A percentile compares a stretch with the other conserved stretches of the same genome.
These are phyloP conservation scores for Pholiota adiposa DNA, from an alignment of 1,284 basidiomycete genomes.

Conservation along the genomic window DNA sequence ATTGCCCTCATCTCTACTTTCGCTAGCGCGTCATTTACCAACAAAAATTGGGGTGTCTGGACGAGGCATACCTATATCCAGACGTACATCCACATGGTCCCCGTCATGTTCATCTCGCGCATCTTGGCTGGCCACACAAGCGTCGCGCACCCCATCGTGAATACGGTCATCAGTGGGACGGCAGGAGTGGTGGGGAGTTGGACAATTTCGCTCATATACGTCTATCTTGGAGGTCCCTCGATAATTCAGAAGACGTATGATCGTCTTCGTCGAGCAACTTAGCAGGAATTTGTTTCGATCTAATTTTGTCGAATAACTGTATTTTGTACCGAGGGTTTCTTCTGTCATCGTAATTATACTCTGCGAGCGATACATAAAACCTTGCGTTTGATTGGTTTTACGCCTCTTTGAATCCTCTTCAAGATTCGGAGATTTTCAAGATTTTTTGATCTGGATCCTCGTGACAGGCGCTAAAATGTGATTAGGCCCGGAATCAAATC, in stretches of 20 bases:
- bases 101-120: slow-evolving; percentile 1
- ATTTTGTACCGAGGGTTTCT: no score
- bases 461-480: neutral
- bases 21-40: neutral
- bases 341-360: no score
- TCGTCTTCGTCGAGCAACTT: neutral
- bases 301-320: no score
- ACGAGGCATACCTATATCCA: slow-evolving; percentile 14
- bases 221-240: neutral
- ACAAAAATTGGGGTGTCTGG: slow-evolving; percentile 14
- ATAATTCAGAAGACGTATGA: neutral
- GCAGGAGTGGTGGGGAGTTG: neutral
- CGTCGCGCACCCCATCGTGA: neutral
- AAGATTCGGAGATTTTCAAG: no score
- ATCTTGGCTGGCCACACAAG: neutral
- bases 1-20: slow-evolving; percentile 12
- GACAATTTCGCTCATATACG: neutral
- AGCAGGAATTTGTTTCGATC: no score
- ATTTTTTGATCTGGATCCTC: neutral
- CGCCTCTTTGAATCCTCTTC: no score
- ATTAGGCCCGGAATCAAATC: no score
- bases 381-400: no score
- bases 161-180: neutral
- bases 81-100: slow-evolving; percentile 17
- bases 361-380: no score